Conservation (phyloP, 306 rosid species). For the Pyrus betulifolia region DNA sequence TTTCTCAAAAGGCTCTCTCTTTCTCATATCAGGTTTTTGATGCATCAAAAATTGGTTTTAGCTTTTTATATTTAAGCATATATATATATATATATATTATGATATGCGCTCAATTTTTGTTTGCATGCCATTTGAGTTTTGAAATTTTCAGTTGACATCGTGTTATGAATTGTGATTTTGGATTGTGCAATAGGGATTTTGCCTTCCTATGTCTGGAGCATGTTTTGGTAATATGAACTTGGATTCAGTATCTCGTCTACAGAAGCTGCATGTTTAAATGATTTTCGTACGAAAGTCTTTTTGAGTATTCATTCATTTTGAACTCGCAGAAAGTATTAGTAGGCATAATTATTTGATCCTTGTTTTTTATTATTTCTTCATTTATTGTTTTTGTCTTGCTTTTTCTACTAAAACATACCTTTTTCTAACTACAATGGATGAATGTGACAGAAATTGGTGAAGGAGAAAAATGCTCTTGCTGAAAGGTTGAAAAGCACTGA, state of each 20-base stretch:
- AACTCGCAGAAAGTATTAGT: background rate
- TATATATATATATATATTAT: background rate
- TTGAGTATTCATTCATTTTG: background rate
- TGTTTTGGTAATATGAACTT: background rate
- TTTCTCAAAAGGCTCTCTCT: background rate
- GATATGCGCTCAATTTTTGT: background rate
- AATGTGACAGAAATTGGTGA: slow-evolving; percentile 69
- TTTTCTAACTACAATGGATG: slow-evolving; percentile 14
- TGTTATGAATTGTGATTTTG: background rate
- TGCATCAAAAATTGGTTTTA: background rate
- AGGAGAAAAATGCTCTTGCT: slow-evolving; percentile 93
- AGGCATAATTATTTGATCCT: background rate
- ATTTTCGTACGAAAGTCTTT: background rate
- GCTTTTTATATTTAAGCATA: background rate
- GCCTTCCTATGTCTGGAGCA: background rate
- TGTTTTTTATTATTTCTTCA: background rate
- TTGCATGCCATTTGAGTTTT: background rate
- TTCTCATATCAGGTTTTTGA: background rate
- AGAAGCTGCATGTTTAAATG: background rate
- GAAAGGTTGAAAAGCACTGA: slow-evolving; percentile 96
- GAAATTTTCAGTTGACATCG: background rate
- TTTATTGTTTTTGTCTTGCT: background rate
- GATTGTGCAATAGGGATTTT: background rate
- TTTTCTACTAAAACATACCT: background rate
- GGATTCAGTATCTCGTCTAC: background rate